Evolutionary conservation across 148 eudicot genomes (phyloP), one percentile per base, ranked within the genome.

Genomic region (Cornus controversa): DNA sequence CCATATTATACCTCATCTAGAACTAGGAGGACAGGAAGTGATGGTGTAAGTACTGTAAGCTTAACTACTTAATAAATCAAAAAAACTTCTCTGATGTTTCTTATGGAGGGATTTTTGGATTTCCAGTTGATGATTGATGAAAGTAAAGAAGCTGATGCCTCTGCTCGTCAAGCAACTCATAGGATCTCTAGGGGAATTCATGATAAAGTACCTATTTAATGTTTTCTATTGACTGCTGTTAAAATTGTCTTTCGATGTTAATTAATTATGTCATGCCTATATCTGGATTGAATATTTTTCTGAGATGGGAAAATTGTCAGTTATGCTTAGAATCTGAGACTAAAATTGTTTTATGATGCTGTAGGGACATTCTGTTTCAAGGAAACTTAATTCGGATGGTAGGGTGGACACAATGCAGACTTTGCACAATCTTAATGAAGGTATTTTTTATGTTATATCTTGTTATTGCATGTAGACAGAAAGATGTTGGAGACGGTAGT

Each of bases 121-220:
- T 67, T 79, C 53, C 78, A 93, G 97, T 80, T 93, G 82, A 83
- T 86, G 31, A 77, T 93, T 72, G 97, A 93, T 71, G 99, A 95
- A 80, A 57, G 79, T n/a, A 95, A 91, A 85, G 97, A 93, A 90
- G 99, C 98, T 74, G 91, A 95, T 84, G 85, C 90, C 50, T 79
- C 89, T 65, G 89, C 89, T 78, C 86, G 99, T 77, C 90, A 86
- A 86, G 99, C 99, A 67, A 75, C 83, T 80, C 99, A 95, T 83
- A 88, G 86, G 82, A 77, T 95, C 79, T 91, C 90, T 14, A 90
- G 92, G 96, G 98, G 96, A 67, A 85, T 93, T 65, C 85, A 90
- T 79, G 83, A 89, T 47, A 71, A 84, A 83, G 89, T 84, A 84
- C 58, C 23, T 26, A 42, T 36, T 27, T 27, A 9, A 27, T 9